A percentile compares a stretch with the other conserved stretches of the same genome.
Conservation (phyloP, 139 green algal species). For the Limnomonas spitsbergensis region DNA sequence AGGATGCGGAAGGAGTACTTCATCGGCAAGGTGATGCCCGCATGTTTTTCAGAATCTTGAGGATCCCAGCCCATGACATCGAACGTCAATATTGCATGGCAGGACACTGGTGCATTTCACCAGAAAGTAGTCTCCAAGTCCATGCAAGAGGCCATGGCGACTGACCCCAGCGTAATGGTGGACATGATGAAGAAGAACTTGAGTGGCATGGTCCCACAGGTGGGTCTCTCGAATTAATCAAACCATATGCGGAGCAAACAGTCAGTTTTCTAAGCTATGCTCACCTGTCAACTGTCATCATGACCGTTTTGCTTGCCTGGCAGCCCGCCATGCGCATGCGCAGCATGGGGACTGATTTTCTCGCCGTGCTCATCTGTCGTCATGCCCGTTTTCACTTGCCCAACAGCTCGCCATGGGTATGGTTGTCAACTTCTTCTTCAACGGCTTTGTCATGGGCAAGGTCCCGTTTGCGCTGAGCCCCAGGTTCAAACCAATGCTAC, state of each 20-base stretch:
- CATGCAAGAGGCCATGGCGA: constrained; percentile 82
- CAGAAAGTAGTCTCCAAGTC: constrained; percentile 51
- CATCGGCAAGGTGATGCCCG: constrained; percentile 51
- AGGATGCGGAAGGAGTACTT: constrained; percentile 73
- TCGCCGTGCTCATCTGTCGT: no score
- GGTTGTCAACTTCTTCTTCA: constrained; percentile 77
- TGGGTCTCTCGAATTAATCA: no score
- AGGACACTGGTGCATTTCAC: constrained; percentile 67
- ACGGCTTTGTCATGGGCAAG: constrained; percentile 88
- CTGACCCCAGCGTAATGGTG: constrained; percentile 82
- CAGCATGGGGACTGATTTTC: no score
- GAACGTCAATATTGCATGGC: constrained; percentile 11
- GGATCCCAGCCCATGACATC: constrained; percentile 14
- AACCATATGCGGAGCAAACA: no score
- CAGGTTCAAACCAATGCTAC: constrained; percentile 85
- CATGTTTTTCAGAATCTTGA: not conserved
- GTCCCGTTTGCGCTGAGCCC: constrained; percentile 83
- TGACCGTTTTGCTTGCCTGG: no score
- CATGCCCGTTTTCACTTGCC: constrained; percentile 12
- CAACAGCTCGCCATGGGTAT: constrained; percentile 80
- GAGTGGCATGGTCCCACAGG: constrained; percentile 73
- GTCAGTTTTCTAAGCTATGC: no score
- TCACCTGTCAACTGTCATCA: no score
- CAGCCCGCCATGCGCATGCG: no score
- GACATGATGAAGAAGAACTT: constrained; percentile 89